These are phyloP conservation scores for Leccinum subgranulosum DNA, from an alignment of 768 basidiomycete genomes.

Conservation along the genomic window DNA sequence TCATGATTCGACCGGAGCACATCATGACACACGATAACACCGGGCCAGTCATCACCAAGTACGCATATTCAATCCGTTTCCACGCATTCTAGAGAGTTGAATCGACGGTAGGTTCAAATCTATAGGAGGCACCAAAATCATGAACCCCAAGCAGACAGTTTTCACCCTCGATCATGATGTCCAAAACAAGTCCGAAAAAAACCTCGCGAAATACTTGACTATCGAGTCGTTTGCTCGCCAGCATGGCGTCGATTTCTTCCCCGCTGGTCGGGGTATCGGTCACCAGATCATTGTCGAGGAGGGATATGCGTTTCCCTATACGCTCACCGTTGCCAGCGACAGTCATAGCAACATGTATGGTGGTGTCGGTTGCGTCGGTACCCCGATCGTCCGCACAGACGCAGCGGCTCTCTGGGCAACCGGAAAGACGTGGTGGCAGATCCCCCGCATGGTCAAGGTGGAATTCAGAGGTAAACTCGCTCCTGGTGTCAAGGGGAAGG, in stretches of 20 bases:
- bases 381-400: slow-evolving; percentile 94
- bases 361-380: slow-evolving; percentile 95
- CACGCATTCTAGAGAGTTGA: background rate
- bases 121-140: slow-evolving; percentile 83
- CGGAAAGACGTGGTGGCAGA: slow-evolving; percentile 99
- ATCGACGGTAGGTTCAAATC: slow-evolving; percentile 74
- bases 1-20: slow-evolving; percentile 98
- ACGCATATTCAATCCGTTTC: slow-evolving; percentile 24
- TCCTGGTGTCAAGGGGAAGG: slow-evolving; percentile 94
- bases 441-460: slow-evolving; percentile 94
- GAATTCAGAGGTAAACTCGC: slow-evolving; percentile 80
- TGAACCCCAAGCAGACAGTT: slow-evolving; percentile 80
- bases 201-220: slow-evolving; percentile 85
- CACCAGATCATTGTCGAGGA: slow-evolving; percentile 98
- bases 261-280: slow-evolving; percentile 95
- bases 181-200: slow-evolving; percentile 89
- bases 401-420: slow-evolving; percentile 97
- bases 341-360: slow-evolving; percentile 99
- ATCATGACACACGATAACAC: slow-evolving; percentile 99
- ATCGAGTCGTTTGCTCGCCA: slow-evolving; percentile 89
- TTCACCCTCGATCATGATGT: slow-evolving; percentile 99
- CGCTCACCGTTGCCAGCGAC: slow-evolving; percentile 93
- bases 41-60: slow-evolving; percentile 97
- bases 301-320: slow-evolving; percentile 95
- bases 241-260: slow-evolving; percentile 91